Percentiles rank a stretch among this genome's conserved stretches.
Evolutionary conservation across 495 filamentous ascomycete genomes (phyloP).

Genomic region (Penicillium waksmanii): DNA sequence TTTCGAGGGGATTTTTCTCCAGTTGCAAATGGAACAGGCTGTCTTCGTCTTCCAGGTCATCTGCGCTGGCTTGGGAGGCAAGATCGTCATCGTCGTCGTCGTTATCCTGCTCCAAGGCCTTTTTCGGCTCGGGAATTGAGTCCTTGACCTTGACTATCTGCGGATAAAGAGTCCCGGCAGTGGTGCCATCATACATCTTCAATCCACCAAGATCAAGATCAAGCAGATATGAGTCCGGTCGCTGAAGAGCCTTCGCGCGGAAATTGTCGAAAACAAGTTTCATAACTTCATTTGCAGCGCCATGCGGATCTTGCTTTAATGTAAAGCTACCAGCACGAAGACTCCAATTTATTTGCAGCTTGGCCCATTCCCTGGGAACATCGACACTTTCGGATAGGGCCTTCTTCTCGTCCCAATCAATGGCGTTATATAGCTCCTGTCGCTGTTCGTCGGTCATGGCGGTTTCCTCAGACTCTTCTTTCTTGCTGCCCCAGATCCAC

Average conservation of each 20-base stretch:
- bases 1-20: slow-evolving; percentile 94
- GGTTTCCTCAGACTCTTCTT: slow-evolving; percentile 69
- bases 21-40: slow-evolving; percentile 88
- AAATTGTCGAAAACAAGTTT: slow-evolving; percentile 93
- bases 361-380: slow-evolving; percentile 84
- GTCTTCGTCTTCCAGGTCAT: slow-evolving; percentile 67
- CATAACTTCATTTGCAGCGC: slow-evolving; percentile 74
- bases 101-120: slow-evolving; percentile 45
- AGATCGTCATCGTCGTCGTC: slow-evolving; percentile 70
- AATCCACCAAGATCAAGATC: slow-evolving; percentile 90
- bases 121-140: slow-evolving; percentile 57
- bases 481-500: slow-evolving; percentile 86
- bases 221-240: slow-evolving; percentile 85
- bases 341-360: slow-evolving; percentile 87
- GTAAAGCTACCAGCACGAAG: slow-evolving; percentile 94
- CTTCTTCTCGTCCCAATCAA: slow-evolving; percentile 98
- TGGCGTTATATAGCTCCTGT: slow-evolving; percentile 94
- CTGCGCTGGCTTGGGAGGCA: slow-evolving; percentile 49
- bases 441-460: slow-evolving; percentile 93
- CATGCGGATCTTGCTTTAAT: slow-evolving; percentile 83
- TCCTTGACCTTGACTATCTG: slow-evolving; percentile 97
- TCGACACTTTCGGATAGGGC: slow-evolving; percentile 85
- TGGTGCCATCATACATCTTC: slow-evolving; percentile 94
- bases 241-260: slow-evolving; percentile 80
- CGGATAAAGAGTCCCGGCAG: slow-evolving; percentile 82